Conservation (phyloP, 2,329 filamentous ascomycete genomes). For the Cladophialophora carrionii region DNA sequence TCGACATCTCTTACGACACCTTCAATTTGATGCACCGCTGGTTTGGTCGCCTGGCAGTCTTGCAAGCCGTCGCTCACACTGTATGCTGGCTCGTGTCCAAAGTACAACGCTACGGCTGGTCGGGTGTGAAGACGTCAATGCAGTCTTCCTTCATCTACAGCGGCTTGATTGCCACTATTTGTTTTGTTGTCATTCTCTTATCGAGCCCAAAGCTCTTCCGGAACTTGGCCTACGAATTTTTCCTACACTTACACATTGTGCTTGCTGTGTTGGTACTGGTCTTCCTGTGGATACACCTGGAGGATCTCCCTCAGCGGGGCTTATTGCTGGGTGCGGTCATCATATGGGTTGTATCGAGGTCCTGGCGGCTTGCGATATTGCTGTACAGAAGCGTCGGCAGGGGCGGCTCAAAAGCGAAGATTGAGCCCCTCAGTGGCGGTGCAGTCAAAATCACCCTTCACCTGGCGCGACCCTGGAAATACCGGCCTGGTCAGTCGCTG, state of each 20-base stretch:
- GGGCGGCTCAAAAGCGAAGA: conserved; percentile 65
- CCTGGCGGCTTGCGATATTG: conserved; percentile 65
- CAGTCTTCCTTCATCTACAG: conserved; percentile 43
- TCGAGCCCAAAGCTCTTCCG: conserved; percentile 77
- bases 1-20: conserved; percentile 50
- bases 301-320: conserved; percentile 68
- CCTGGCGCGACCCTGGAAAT: conserved; percentile 66
- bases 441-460: conserved; percentile 70
- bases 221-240: conserved; percentile 96
- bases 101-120: conserved; percentile 51
- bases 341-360: conserved; percentile 76
- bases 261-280: conserved; percentile 69
- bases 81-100: conserved; percentile 74
- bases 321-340: conserved; percentile 74
- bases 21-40: conserved; percentile 71
- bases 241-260: conserved; percentile 82
- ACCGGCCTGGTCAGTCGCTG: conserved; percentile 72
- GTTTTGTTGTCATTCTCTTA: conserved; percentile 68
- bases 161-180: conserved; percentile 53
- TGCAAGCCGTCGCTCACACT: conserved; percentile 72
- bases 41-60: conserved; percentile 72
- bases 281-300: conserved; percentile 78
- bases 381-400: conserved; percentile 65
- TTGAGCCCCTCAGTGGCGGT: conserved; percentile 71
- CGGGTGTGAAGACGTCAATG: conserved; percentile 41